These are phyloP conservation scores for Biscogniauxia sp. DNA, from an alignment of 2,329 filamentous ascomycete genomes.

Conservation along the genomic window DNA sequence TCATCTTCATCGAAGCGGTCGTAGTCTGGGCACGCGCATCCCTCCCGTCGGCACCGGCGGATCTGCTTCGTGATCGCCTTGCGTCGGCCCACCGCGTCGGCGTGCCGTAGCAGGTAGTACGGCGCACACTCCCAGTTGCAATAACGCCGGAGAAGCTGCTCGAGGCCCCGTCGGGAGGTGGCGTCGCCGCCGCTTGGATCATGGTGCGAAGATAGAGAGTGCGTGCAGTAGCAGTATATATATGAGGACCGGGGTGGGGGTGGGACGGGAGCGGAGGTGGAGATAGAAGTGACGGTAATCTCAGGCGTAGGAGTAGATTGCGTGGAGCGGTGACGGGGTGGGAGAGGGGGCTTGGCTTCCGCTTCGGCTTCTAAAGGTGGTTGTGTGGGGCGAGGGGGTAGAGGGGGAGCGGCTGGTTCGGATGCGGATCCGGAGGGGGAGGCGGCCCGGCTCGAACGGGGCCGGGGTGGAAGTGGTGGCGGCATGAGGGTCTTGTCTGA, in stretches of 20 bases:
- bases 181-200: too few species aligned
- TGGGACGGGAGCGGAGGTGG: not conserved
- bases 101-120: conserved; percentile 1
- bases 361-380: not conserved
- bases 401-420: not conserved
- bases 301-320: not conserved
- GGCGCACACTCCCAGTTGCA: not conserved
- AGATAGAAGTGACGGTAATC: not conserved
- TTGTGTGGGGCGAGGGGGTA: not conserved
- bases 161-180: not conserved
- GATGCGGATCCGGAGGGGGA: not conserved
- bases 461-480: not conserved
- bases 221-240: not conserved
- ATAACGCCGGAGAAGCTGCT: not conserved
- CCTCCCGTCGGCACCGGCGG: conserved; percentile 1
- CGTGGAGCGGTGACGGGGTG: not conserved
- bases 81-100: not conserved
- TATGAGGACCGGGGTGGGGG: not conserved
- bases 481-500: not conserved
- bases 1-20: not conserved
- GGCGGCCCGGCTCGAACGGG: not conserved
- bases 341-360: not conserved
- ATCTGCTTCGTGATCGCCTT: not conserved
- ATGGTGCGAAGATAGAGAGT: not conserved
- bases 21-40: conserved; percentile 7